Percentiles rank a stretch among this genome's conserved stretches.
Conservation (phyloP, 2,329 filamentous ascomycete genomes). For the Dryadomyces quercivorus region DNA sequence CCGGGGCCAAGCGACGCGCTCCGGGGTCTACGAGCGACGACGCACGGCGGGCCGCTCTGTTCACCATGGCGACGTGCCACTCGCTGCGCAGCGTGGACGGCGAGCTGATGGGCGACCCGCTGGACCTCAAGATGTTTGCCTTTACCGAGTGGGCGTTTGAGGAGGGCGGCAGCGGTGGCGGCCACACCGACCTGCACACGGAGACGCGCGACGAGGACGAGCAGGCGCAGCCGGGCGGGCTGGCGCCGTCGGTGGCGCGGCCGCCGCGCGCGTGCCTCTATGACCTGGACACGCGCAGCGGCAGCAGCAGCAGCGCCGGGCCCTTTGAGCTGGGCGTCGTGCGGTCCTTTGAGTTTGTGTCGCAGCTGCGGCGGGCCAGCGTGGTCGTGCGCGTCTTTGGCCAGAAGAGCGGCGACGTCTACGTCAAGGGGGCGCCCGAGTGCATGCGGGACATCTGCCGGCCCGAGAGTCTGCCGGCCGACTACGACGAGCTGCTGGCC, state of each 20-base stretch:
- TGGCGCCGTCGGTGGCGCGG: conserved; percentile 79
- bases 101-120: conserved; percentile 81
- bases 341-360: conserved; percentile 89
- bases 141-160: conserved; percentile 90
- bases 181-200: conserved; percentile 11
- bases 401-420: conserved; percentile 71
- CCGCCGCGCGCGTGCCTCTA: conserved; percentile 44
- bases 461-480: conserved; percentile 68
- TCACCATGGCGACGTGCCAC: conserved; percentile 96
- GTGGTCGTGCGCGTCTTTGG: conserved; percentile 86
- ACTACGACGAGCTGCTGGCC: conserved; percentile 81
- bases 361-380: conserved; percentile 81
- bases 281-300: conserved; percentile 9
- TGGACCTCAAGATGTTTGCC: conserved; percentile 98
- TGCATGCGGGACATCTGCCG: conserved; percentile 91
- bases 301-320: not conserved
- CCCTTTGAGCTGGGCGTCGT: conserved; percentile 80
- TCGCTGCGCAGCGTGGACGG: conserved; percentile 77
- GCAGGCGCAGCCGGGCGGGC: conserved; percentile 31
- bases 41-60: conserved; percentile 51
- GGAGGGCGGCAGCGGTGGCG: conserved; percentile 62
- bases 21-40: conserved; percentile 14
- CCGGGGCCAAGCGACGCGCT: not conserved
- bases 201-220: conserved; percentile 33
- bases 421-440: conserved; percentile 93